phyloP scores from a whole-genome alignment of 345 rosid species.

The Eucalyptus regnans region DNA sequence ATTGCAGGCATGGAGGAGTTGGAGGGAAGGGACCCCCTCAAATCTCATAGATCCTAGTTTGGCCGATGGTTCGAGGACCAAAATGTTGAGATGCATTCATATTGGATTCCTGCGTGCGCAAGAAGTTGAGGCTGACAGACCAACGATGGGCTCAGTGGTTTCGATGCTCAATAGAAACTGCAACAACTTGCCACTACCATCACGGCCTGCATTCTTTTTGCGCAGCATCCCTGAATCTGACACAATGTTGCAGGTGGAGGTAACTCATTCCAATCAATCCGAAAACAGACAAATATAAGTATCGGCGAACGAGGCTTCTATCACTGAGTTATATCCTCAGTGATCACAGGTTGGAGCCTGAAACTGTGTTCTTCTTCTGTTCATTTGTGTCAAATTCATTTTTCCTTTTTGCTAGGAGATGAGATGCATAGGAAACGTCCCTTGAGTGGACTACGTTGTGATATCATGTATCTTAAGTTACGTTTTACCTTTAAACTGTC shows the following conservation, averaged over 20 bases:
- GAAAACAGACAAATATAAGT: accelerated
- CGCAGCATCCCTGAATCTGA: not conserved
- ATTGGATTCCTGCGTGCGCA: not conserved
- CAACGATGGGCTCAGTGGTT: not conserved
- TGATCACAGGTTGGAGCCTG: not conserved
- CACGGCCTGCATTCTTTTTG: not conserved
- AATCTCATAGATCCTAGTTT: not conserved
- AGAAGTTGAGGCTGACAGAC: not conserved
- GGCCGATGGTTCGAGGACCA: not conserved
- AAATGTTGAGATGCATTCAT: not conserved
- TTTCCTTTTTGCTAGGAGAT: too few species aligned
- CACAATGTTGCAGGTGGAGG: accelerated
- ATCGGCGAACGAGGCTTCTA: not conserved
- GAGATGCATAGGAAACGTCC: too few species aligned
- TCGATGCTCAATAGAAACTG: not conserved
- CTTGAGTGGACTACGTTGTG: too few species aligned
- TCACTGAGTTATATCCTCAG: not conserved
- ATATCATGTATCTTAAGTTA: too few species aligned
- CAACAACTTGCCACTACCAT: not conserved
- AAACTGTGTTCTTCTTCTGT: too few species aligned
- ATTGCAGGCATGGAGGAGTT: not conserved
- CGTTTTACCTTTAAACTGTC: too few species aligned
- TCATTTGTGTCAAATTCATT: too few species aligned
- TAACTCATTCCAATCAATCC: not conserved
- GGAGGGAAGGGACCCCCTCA: not conserved